Percentiles rank a stretch among this genome's conserved stretches.
phyloP scores from a whole-genome alignment of 2,329 filamentous ascomycete species.

The Claviceps maximensis region DNA sequence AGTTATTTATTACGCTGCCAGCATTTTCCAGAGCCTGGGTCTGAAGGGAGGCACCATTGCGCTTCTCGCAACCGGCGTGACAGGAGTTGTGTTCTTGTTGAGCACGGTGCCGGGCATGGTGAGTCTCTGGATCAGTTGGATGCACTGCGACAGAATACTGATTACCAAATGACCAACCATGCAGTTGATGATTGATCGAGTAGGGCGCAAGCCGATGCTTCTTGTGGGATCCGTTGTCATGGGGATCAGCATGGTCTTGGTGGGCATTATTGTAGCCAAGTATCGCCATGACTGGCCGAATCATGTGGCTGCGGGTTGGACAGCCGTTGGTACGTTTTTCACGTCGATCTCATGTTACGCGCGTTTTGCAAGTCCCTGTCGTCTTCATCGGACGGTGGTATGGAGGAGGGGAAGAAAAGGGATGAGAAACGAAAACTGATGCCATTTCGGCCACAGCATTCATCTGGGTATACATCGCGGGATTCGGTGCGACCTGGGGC shows the following conservation, averaged over 20 bases:
- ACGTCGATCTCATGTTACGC: background rate
- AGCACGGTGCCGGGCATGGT: constrained; percentile 19
- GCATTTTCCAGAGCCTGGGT: constrained; percentile 53
- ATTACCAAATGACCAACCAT: background rate
- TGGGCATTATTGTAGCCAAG: constrained; percentile 27
- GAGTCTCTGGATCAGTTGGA: background rate
- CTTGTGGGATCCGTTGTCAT: constrained; percentile 12
- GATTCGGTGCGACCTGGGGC: constrained; percentile 29
- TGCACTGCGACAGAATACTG: too few species aligned
- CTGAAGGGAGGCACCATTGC: constrained; percentile 32
- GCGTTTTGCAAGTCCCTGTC: too few species aligned
- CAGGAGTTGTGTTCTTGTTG: constrained; percentile 54
- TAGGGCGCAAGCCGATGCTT: constrained; percentile 14
- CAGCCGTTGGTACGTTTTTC: constrained; percentile 14
- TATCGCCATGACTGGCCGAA: constrained; percentile 23
- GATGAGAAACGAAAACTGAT: background rate
- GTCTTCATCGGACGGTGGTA: too few species aligned
- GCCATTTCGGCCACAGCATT: constrained; percentile 9
- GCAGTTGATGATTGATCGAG: constrained; percentile 23
- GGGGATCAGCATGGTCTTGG: constrained; percentile 24
- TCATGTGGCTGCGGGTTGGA: constrained; percentile 20
- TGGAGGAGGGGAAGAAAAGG: too few species aligned
- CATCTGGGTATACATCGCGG: constrained; percentile 37
- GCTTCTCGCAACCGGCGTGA: constrained; percentile 56
- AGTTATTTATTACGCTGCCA: constrained; percentile 34